phyloP scores from a whole-genome alignment of 805 yeast species.

The Torulaspora quercuum region DNA sequence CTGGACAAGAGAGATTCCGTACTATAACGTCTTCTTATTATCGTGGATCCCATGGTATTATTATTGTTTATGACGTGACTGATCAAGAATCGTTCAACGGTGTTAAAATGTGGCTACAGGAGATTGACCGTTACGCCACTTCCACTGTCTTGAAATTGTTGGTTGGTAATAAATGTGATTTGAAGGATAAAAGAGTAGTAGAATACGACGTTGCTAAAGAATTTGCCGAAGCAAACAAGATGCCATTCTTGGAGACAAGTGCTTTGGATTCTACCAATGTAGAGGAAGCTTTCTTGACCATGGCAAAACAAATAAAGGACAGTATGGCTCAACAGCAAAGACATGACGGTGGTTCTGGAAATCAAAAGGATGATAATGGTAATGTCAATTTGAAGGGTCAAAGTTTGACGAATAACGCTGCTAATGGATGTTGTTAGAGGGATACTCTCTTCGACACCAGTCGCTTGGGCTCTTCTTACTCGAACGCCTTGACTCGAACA shows the following conservation, averaged over 20 bases:
- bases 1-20: conserved; percentile 97
- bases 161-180: conserved; percentile 95
- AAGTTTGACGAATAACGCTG: conserved; percentile 44
- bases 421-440: conserved; percentile 47
- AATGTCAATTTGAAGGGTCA: conserved; percentile 74
- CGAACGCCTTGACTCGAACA: neutral
- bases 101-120: conserved; percentile 98
- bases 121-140: conserved; percentile 96
- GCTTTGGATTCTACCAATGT: conserved; percentile 95
- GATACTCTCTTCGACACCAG: too few relatives aligned
- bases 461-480: neutral
- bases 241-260: conserved; percentile 94
- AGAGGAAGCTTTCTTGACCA: conserved; percentile 96
- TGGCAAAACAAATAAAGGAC: conserved; percentile 98
- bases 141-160: conserved; percentile 94
- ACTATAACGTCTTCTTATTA: conserved; percentile 96
- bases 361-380: conserved; percentile 47
- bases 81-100: conserved; percentile 95
- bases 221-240: conserved; percentile 86
- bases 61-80: conserved; percentile 95
- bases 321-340: conserved; percentile 73
- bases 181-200: conserved; percentile 89
- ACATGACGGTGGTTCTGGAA: conserved; percentile 27
- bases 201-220: conserved; percentile 96
- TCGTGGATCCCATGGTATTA: conserved; percentile 98